Percentiles rank a stretch among this genome's conserved stretches.
Evolutionary conservation across 1,284 basidiomycete species (phyloP).

Genomic region (Fomes fomentarius): DNA sequence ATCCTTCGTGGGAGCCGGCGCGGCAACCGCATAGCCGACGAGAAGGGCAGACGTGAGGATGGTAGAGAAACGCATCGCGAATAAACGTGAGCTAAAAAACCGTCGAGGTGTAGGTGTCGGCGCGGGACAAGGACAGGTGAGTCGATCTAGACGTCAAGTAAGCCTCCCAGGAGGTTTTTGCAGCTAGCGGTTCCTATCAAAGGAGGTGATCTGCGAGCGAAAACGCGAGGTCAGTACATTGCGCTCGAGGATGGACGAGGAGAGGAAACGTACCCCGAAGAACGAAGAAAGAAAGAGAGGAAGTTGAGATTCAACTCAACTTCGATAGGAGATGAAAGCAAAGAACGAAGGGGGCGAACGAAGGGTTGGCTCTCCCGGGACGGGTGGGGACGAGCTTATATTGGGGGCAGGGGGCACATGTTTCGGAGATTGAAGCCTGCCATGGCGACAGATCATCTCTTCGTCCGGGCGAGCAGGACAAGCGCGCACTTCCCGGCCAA

Average conservation of each 20-base stretch:
- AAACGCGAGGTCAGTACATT: conserved; percentile 1
- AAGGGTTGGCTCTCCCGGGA: conserved; percentile 32
- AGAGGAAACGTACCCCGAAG: conserved; percentile 39
- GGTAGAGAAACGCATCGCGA: conserved; percentile 59
- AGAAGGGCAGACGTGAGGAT: conserved; percentile 56
- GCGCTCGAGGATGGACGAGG: conserved; percentile 14
- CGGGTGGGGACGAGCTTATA: conserved; percentile 22
- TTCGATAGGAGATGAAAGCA: conserved; percentile 41
- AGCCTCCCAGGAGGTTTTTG: conserved; percentile 61
- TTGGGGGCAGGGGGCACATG: conserved; percentile 7
- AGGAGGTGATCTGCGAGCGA: conserved; percentile 59
- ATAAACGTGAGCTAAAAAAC: conserved; percentile 40
- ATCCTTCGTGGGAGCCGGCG: conserved; percentile 40
- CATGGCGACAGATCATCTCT: conserved; percentile 35
- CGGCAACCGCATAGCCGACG: conserved; percentile 52
- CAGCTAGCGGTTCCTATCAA: conserved; percentile 65
- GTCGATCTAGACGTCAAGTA: conserved; percentile 38
- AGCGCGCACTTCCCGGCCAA: conserved; percentile 13
- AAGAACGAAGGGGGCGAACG: conserved; percentile 43
- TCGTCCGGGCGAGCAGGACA: conserved; percentile 12
- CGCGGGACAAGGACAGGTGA: conserved; percentile 35
- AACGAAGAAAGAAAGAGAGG: conserved; percentile 49
- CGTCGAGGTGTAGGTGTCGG: conserved; percentile 52
- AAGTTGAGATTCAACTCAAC: conserved; percentile 69
- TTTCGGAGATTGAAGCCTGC: conserved; percentile 19